Evolutionary conservation across 2,329 filamentous ascomycete species (phyloP).

Genomic region (Penicillium sp.): DNA sequence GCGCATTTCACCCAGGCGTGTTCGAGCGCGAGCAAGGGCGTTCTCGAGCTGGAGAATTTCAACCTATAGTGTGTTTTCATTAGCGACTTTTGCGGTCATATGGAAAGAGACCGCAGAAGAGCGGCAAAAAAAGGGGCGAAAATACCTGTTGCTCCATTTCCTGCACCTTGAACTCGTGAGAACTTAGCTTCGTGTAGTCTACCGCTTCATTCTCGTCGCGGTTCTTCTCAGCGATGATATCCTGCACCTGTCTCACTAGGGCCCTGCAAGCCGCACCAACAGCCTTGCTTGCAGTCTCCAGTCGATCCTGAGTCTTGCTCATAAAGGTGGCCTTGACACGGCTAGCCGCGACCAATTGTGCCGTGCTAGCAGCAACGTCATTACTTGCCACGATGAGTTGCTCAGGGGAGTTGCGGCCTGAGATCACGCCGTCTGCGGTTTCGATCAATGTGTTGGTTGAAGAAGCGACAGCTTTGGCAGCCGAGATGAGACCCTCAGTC

Average conservation of each 20-base stretch:
- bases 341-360: constrained; percentile 92
- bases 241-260: constrained; percentile 90
- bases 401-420: constrained; percentile 88
- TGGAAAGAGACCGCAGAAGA: background rate
- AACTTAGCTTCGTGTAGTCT: constrained; percentile 85
- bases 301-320: constrained; percentile 90
- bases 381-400: constrained; percentile 98
- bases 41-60: constrained; percentile 98
- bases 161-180: constrained; percentile 96
- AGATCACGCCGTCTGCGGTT: constrained; percentile 94
- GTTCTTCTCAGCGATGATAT: constrained; percentile 86
- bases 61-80: constrained; percentile 63
- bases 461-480: constrained; percentile 90
- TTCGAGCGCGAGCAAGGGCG: constrained; percentile 74
- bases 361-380: constrained; percentile 93
- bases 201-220: constrained; percentile 77
- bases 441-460: constrained; percentile 97
- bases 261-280: constrained; percentile 87
- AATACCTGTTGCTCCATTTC: constrained; percentile 99
- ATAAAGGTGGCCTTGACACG: constrained; percentile 98
- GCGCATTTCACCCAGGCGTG: constrained; percentile 92
- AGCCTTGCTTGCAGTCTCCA: constrained; percentile 90
- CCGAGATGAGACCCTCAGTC: constrained; percentile 97
- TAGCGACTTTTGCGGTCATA: background rate
- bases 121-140: constrained; percentile 3